These are phyloP conservation scores for Symbiodinium pilosum DNA, from an alignment of 73 alveolate genomes.

Conservation along the genomic window DNA sequence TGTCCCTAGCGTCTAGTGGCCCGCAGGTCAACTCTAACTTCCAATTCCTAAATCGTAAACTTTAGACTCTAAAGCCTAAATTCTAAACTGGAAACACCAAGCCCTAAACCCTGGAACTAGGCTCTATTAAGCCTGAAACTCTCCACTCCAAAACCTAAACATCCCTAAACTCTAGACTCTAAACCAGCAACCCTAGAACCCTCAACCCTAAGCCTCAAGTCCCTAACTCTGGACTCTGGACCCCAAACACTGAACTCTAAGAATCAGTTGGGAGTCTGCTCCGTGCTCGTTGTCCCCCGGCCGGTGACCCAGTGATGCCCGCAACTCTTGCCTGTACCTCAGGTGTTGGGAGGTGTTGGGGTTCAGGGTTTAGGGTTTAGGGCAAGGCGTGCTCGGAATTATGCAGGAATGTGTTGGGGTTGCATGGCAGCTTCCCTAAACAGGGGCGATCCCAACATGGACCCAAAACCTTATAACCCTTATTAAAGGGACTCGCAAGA, in stretches of 20 bases:
- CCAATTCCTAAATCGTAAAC: background rate
- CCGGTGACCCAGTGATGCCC: slow-evolving; percentile 87
- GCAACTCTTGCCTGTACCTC: slow-evolving; percentile 27
- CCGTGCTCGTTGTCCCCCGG: slow-evolving; percentile 63
- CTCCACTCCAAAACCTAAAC: background rate
- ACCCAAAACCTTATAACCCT: no score
- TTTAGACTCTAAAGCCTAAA: background rate
- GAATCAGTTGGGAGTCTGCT: slow-evolving; percentile 20
- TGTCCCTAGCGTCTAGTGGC: no score
- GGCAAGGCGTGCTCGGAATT: no score
- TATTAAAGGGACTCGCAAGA: no score
- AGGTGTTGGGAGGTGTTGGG: background rate
- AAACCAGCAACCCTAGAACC: background rate
- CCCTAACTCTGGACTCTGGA: background rate
- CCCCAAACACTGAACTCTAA: background rate
- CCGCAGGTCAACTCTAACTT: no score
- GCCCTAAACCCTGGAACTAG: background rate
- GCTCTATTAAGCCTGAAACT: background rate
- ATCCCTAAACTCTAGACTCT: background rate
- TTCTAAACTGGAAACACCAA: background rate
- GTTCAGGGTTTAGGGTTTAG: background rate
- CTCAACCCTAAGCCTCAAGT: background rate
- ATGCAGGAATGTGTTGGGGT: no score
- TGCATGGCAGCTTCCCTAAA: no score
- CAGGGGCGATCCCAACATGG: no score